Evolutionary conservation across 2,329 filamentous ascomycete species (phyloP).

Genomic region (Fonsecaea pugnacius): DNA sequence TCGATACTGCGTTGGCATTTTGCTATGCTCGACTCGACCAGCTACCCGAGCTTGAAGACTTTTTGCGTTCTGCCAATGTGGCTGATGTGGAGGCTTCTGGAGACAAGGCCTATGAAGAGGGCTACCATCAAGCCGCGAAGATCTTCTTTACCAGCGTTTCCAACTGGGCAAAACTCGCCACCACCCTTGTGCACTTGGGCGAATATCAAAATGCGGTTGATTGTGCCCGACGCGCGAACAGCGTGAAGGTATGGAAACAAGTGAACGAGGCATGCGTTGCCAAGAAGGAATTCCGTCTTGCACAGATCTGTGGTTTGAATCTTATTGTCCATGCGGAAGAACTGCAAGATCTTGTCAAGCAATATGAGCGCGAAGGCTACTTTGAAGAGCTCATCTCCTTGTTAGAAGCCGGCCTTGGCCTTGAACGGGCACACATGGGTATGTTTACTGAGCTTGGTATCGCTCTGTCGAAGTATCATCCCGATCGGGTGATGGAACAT

Average conservation of each 20-base stretch:
- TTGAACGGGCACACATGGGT: slow-evolving; percentile 92
- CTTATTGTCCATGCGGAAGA: slow-evolving; percentile 97
- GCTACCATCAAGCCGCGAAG: slow-evolving; percentile 93
- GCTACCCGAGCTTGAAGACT: slow-evolving; percentile 91
- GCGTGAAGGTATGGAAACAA: slow-evolving; percentile 98
- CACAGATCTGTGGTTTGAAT: slow-evolving; percentile 98
- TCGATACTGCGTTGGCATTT: slow-evolving; percentile 93
- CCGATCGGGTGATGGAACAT: slow-evolving; percentile 96
- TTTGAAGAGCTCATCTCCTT: slow-evolving; percentile 97
- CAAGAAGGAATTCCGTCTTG: slow-evolving; percentile 98
- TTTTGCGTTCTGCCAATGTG: slow-evolving; percentile 89
- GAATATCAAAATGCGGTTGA: slow-evolving; percentile 98
- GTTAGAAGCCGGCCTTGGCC: slow-evolving; percentile 89
- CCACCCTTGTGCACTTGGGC: slow-evolving; percentile 92
- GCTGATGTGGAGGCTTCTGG: slow-evolving; percentile 95
- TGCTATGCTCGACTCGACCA: slow-evolving; percentile 90
- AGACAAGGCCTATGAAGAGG: slow-evolving; percentile 96
- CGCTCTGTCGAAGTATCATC: slow-evolving; percentile 90
- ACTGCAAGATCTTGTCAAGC: slow-evolving; percentile 86
- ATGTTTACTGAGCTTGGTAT: slow-evolving; percentile 95
- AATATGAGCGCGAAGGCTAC: slow-evolving; percentile 96
- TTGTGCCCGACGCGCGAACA: slow-evolving; percentile 97
- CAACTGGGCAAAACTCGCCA: slow-evolving; percentile 99
- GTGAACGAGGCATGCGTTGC: slow-evolving; percentile 94
- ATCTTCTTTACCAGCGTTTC: slow-evolving; percentile 99